Evolutionary conservation across 306 rosid species (phyloP).

Genomic region (Trichosanthes truncata): DNA sequence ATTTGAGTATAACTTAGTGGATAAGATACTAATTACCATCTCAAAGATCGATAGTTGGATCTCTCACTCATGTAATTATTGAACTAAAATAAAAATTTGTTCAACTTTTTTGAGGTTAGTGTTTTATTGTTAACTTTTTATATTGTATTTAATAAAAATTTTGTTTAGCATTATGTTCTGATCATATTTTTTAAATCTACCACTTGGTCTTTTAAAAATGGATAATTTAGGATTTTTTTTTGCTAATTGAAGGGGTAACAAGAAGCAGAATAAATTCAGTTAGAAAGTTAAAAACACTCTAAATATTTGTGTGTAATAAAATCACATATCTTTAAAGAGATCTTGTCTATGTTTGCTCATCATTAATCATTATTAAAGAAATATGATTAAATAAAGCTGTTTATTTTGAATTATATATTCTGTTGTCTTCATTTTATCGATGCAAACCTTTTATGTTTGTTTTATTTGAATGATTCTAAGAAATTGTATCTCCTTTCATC

Average conservation of each 20-base stretch:
- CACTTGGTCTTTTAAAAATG: background rate
- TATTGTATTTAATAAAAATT: no score
- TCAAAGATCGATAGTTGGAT: no score
- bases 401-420: background rate
- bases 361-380: background rate
- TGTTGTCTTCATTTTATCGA: background rate
- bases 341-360: background rate
- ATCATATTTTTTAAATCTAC: no score
- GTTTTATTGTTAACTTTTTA: no score
- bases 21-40: no score
- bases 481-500: background rate
- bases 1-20: no score
- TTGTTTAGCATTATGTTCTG: no score
- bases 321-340: conserved; percentile 4
- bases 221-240: background rate
- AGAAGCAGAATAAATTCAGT: background rate
- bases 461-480: background rate
- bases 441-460: background rate
- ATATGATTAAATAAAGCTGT: background rate
- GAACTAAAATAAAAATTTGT: no score
- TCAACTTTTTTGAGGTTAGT: no score
- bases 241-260: background rate
- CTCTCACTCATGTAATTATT: no score
- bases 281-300: background rate
- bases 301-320: background rate